Conservation (phyloP, 176 grass and related monocot genomes). For the Zoysia japonica region DNA sequence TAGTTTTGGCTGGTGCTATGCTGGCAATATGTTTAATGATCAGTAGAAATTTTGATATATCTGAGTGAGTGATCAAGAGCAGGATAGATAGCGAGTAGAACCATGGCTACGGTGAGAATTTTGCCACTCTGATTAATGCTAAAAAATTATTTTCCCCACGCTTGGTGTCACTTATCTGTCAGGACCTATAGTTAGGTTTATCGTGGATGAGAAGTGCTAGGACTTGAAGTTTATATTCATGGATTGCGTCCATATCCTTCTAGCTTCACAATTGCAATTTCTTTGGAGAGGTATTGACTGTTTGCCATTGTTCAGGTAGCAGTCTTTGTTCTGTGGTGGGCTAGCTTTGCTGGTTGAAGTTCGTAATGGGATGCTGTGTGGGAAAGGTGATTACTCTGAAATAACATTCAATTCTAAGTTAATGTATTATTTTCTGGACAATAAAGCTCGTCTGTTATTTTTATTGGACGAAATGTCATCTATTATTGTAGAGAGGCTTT, state of each 20-base stretch:
- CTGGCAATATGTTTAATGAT: background rate
- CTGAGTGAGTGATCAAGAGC: background rate
- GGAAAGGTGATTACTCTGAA: conserved; percentile 43
- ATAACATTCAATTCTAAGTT: background rate
- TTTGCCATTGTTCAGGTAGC: background rate
- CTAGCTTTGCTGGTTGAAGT: conserved; percentile 2
- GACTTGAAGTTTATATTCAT: background rate
- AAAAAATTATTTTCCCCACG: background rate
- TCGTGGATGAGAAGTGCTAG: background rate
- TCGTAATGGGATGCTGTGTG: conserved; percentile 48
- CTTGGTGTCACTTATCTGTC: background rate
- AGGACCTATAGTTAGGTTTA: background rate
- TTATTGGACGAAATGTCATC: background rate
- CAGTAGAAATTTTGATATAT: background rate
- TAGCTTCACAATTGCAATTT: background rate
- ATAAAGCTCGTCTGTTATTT: background rate
- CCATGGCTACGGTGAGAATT: background rate
- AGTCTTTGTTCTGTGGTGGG: conserved; percentile 10
- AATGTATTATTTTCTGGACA: background rate
- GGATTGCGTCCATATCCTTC: background rate
- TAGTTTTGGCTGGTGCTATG: background rate
- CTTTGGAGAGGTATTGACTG: conserved; percentile 1
- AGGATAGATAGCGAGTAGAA: background rate
- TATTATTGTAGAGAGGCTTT: background rate
- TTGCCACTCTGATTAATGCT: background rate